phyloP scores from a whole-genome alignment of 2,329 filamentous ascomycete genomes.

The Periconia digitata region DNA sequence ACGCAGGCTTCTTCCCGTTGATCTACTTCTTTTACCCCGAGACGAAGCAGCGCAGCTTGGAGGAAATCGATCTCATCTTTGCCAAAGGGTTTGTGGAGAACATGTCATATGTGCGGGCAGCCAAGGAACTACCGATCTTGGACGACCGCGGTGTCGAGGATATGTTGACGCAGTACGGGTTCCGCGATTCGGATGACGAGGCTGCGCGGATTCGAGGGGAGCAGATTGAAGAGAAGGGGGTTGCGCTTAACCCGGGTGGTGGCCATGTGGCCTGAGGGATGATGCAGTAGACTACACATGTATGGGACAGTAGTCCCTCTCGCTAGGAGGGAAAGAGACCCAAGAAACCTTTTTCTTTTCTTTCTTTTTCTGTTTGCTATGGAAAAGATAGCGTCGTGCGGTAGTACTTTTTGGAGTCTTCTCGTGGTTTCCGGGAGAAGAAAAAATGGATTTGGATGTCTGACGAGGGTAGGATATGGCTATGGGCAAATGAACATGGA shows the following conservation, averaged over 20 bases:
- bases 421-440: no score
- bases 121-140: slow-evolving; percentile 41
- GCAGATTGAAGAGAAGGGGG: background rate
- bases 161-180: slow-evolving; percentile 38
- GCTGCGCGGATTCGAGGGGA: slow-evolving; percentile 12
- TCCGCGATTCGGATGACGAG: slow-evolving; percentile 36
- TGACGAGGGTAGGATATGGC: no score
- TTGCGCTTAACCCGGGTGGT: no score
- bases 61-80: slow-evolving; percentile 57
- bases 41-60: slow-evolving; percentile 52
- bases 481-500: no score
- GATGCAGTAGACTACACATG: no score
- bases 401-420: no score
- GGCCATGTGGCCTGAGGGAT: slow-evolving; percentile 9
- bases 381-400: no score
- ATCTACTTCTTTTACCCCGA: slow-evolving; percentile 61
- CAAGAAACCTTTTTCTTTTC: no score
- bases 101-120: slow-evolving; percentile 41
- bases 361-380: no score
- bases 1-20: slow-evolving; percentile 54
- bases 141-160: slow-evolving; percentile 37
- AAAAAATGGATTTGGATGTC: no score
- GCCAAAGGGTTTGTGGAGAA: slow-evolving; percentile 40
- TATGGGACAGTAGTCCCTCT: no score
- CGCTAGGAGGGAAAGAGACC: no score